These are phyloP conservation scores for Plasmodium sp. DNA, from an alignment of 169 alveolate genomes.

Conservation along the genomic window DNA sequence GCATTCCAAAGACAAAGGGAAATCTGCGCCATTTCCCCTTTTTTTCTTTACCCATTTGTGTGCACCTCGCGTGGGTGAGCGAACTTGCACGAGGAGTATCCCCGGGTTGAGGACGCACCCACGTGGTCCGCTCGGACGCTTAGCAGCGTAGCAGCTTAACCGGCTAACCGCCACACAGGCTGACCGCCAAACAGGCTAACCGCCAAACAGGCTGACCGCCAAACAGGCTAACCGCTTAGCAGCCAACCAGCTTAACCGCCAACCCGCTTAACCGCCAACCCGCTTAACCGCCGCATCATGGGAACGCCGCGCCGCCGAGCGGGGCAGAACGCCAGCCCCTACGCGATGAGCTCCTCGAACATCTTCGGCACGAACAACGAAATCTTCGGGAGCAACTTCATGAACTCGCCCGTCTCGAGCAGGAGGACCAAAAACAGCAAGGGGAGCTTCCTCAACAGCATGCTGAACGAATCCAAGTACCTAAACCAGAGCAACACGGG, in stretches of 20 bases:
- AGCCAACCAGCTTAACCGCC: neutral
- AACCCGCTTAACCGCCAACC: neutral
- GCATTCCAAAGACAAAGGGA: neutral
- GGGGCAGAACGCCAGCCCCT: conserved; percentile 61
- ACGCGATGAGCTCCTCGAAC: conserved; percentile 39
- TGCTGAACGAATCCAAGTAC: conserved; percentile 67
- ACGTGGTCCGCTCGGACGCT: neutral
- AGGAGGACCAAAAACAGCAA: conserved; percentile 65
- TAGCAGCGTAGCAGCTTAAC: neutral
- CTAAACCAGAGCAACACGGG: conserved; percentile 72
- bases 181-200: too few species aligned
- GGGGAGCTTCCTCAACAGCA: conserved; percentile 55
- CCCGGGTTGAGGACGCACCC: neutral
- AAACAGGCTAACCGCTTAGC: too few species aligned
- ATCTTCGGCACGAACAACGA: conserved; percentile 60
- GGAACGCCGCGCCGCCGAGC: conserved; percentile 62
- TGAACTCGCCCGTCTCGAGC: conserved; percentile 66
- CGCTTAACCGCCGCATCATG: neutral
- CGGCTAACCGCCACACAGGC: neutral
- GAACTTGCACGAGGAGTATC: neutral
- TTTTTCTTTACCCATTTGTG: neutral
- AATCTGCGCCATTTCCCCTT: neutral
- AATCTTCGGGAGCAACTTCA: conserved; percentile 52
- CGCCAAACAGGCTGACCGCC: too few species aligned
- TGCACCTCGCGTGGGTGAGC: neutral